phyloP scores from a whole-genome alignment of 2,329 filamentous ascomycete species.

The Pestalotiopsis sp. region DNA sequence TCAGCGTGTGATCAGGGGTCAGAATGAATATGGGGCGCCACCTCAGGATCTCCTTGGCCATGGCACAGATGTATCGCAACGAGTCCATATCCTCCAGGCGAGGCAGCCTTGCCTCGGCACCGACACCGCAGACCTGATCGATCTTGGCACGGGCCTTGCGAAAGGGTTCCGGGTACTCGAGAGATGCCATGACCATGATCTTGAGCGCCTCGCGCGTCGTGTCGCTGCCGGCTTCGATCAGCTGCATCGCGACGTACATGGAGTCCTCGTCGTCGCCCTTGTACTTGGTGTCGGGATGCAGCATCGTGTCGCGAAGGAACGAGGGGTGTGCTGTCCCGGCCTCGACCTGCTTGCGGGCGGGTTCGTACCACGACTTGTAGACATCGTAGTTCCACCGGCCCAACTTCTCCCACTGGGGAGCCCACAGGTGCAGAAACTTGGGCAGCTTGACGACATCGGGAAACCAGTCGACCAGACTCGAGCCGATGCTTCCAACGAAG shows the following conservation, averaged over 20 bases:
- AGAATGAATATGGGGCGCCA: neutral
- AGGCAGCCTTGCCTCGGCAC: neutral
- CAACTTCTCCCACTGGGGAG: slow-evolving; percentile 2
- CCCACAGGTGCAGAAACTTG: slow-evolving; percentile 20
- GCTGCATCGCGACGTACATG: slow-evolving; percentile 6
- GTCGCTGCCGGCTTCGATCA: slow-evolving; percentile 5
- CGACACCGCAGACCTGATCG: neutral
- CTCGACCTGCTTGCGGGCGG: slow-evolving; percentile 4
- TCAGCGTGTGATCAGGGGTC: neutral
- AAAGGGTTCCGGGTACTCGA: slow-evolving; percentile 1
- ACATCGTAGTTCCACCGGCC: slow-evolving; percentile 3
- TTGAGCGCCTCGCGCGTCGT: slow-evolving; percentile 5
- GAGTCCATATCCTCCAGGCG: neutral
- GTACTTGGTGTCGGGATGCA: slow-evolving; percentile 6
- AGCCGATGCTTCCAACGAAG: slow-evolving; percentile 27
- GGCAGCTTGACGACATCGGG: slow-evolving; percentile 21
- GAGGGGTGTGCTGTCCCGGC: neutral
- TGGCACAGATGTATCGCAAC: neutral
- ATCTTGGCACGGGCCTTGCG: neutral
- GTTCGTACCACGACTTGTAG: slow-evolving; percentile 5
- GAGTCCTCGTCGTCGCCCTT: neutral
- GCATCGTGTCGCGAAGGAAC: slow-evolving; percentile 2
- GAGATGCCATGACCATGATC: slow-evolving; percentile 3
- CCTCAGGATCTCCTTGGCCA: neutral
- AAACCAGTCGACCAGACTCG: slow-evolving; percentile 17